These are phyloP conservation scores for Saccharomycopsis capsularis DNA, from an alignment of 805 yeast species.

Conservation along the genomic window DNA sequence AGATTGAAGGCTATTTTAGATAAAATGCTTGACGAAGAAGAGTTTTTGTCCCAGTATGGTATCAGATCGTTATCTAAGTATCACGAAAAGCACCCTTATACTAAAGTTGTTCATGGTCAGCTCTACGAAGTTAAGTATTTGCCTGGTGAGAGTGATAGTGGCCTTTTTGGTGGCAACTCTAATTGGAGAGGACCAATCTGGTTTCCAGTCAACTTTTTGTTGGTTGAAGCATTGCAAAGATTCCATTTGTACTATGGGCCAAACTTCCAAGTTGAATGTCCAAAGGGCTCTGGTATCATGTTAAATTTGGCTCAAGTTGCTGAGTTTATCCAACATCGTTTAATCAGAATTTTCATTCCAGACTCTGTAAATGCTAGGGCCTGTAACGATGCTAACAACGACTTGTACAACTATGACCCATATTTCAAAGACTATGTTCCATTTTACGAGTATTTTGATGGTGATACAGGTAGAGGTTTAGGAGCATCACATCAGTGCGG, in stretches of 20 bases:
- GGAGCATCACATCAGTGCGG: constrained; percentile 96
- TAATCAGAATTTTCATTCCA: constrained; percentile 68
- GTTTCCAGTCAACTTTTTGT: constrained; percentile 86
- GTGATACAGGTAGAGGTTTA: constrained; percentile 88
- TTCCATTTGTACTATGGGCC: constrained; percentile 86
- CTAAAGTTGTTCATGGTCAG: constrained; percentile 75
- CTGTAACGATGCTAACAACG: constrained; percentile 61
- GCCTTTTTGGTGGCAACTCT: constrained; percentile 93
- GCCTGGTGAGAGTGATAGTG: constrained; percentile 87
- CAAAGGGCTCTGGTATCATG: constrained; percentile 71
- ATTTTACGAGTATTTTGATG: constrained; percentile 86
- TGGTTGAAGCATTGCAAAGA: constrained; percentile 82
- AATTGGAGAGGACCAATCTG: constrained; percentile 98
- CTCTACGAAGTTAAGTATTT: constrained; percentile 64
- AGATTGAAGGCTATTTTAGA: constrained; percentile 67
- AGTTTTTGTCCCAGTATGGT: constrained; percentile 79
- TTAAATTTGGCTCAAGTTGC: constrained; percentile 84
- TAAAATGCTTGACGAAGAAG: constrained; percentile 79
- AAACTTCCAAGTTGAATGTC: constrained; percentile 78
- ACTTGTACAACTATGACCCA: constrained; percentile 37
- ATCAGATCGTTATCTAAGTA: constrained; percentile 81
- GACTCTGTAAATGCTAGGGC: constrained; percentile 62
- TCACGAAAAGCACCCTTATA: constrained; percentile 78
- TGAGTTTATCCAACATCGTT: constrained; percentile 79
- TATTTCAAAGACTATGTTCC: constrained; percentile 68